Evolutionary conservation across 345 rosid species (phyloP).

Genomic region (Eucalyptus regnans): DNA sequence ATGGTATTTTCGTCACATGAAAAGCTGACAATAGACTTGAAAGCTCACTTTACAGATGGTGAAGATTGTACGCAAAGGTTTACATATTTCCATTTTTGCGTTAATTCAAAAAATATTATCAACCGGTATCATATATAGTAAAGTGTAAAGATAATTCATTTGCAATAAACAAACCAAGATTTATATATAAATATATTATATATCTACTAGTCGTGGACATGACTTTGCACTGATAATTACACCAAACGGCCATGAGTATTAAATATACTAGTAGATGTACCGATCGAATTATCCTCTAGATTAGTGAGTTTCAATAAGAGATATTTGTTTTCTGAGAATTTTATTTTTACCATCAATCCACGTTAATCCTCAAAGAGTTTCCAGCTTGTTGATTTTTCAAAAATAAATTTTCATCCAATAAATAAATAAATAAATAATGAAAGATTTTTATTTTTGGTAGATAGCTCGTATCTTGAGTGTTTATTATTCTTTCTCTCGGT

Average conservation of each 20-base stretch:
- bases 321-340: not conserved
- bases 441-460: too few species aligned
- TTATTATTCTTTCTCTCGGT: not conserved
- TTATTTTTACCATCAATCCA: not conserved
- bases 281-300: not conserved
- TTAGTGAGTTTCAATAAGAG: not conserved
- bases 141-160: not conserved
- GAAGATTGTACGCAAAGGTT: not conserved
- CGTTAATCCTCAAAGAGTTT: not conserved
- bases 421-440: not conserved
- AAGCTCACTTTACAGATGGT: not conserved
- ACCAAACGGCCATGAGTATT: not conserved
- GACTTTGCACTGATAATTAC: not conserved
- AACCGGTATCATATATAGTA: not conserved
- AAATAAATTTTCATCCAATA: not conserved
- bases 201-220: not conserved
- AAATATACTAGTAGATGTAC: not conserved
- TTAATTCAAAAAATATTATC: not conserved
- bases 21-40: not conserved
- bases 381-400: not conserved
- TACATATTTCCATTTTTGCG: not conserved
- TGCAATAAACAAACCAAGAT: not conserved
- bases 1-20: not conserved
- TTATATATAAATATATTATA: not conserved
- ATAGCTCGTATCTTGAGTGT: not conserved